Evolutionary conservation across 2,329 filamentous ascomycete genomes (phyloP), one percentile per base, ranked within the genome.

Genomic region (Colletotrichum caudatum): DNA sequence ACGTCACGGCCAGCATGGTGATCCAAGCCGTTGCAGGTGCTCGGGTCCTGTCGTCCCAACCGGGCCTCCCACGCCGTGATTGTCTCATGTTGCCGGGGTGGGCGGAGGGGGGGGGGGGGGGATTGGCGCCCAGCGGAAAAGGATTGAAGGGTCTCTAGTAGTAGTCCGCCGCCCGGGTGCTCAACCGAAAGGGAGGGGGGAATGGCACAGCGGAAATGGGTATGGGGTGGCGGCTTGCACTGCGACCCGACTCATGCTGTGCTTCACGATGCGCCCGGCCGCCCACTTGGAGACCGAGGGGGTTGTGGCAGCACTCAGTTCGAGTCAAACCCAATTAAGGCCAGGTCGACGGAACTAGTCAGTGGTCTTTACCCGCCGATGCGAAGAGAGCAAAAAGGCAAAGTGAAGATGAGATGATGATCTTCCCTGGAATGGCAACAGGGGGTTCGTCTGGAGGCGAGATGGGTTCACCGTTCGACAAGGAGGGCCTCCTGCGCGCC

Each of bases 1-100:
- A 72, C 64, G 69, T 63, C 69, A 64, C 35, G 65, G 39, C 65
- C 57, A 59, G n/a, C 48, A 64, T 37, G 18, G 44, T 20, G 44
- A 53, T 46, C 51, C 68, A 67, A 53, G 64, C 57, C 64, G 44
- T 66, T 41, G 50, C 39, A 46, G n/a, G 26, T 39, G 44, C 58
- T 11, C 29, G 59, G 48, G 14, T 14, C 1, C 46, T 64, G 60
- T 71, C 70, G 57, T 71, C 70, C 56, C 57, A 64, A 64, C 65
- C 69, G 54, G 46, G 33, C 53, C 46, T 64, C 65, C 33, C 69
- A 64, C 46, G 64, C 53, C 44, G 29, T 51, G 68, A 39, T 58
- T 68, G 65, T 69, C 65, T 64, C 65, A 69, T 57, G 54, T 72
- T 11, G 20, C 33, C 20, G 54, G 65, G 41, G 11, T 48, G 44